Base-by-base conservation (phyloP, 441 rosid genomes). In the Macaranga tanarius region DNA sequence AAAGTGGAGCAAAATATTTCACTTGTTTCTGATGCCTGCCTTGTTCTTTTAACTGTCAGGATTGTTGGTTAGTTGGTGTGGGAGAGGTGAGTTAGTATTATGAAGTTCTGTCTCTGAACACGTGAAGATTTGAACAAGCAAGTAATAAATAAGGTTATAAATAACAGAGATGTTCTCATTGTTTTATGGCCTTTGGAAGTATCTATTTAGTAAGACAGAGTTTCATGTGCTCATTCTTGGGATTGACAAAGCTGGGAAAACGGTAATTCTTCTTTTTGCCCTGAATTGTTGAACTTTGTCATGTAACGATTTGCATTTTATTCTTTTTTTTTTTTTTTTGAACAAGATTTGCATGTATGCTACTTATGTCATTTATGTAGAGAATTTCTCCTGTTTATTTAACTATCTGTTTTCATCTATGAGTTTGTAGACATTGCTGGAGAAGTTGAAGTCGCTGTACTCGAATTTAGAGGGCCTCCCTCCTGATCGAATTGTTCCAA, bases 201-300 rank as follows among this genome's bases (percentile, higher is more conserved):
- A 93, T 80, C 31, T 95, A 62, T 91, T 93, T 70, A 95, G 87
- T 72, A 91, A 90, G 85, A 87, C 94, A 16, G 97, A 93, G 83
- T 91, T 91, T 76, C 97, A 86, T 82, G 94, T 95, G 12, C 98
- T 95, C 81, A 90, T 95, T 83, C 97, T 95, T 76, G 99, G 99
- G 71, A 91, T 93, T 19, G 98, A 91, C 81, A 93, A 93, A 85
- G 90, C 98, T 62, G 99, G 99, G 57, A 95, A 93, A 78, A 91
- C 98, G 50, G 99, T 95, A 90, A 77, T 78, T 57, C 67, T 67
- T 75, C 73, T 65, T 22, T 57, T 10, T 57, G 10, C 15, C 61
- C 56, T 12, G 28, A n/a, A 48, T 54, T 57, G 6, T 34, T 62
- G 10, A 50, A 71, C 61, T 65, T 74, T 23, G 50, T 23, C 47